Evolutionary conservation across 805 yeast species (phyloP), one percentile per base, ranked within the genome.

Genomic region (Hyphopichia homilentoma): DNA sequence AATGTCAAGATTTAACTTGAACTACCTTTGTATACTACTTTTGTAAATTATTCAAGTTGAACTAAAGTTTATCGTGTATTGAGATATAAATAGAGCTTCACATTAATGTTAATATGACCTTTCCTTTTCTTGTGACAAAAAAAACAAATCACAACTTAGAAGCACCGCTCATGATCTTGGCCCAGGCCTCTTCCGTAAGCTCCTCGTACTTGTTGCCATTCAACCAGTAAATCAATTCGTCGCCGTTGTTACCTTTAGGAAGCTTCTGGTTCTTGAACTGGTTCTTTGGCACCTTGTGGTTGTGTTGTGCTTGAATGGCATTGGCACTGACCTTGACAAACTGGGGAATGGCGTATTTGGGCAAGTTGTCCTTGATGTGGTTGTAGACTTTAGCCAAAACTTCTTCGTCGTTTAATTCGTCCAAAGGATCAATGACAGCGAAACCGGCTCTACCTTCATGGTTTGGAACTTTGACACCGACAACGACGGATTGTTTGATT

Each of bases 361-460:
- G 96, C 39, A 89, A 68, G 21, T 73, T 65, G 17, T 54, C 42
- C 7, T 35, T 35, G 7, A 54, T 53, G 44, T 60, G 63, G 3
- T 34, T 31, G 34, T 50, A 52, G 16, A 67, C 47, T 36, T 48
- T 53, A 18, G 35, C 40, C 35, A 63, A 53, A 6, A 58, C 43
- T 25, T 55, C 55, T 13, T 47, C 48, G 21, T 39, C 33, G 13
- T 27, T 27, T 15, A 52, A 44, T 7, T 57, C 64, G 11, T 68
- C 70, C 7, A 53, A 49, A 3, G 79, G 71, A 48, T 81, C 80
- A 8, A 88, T 51, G 2, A 86, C 81, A 0, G 93, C 95, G 56
- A 83, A 85, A 0, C 97, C 97, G 9, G 96, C 95, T 47, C 96
- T 73, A 23, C 97, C 97, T 59, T 89, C 97, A 50, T 89, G 94